These are phyloP conservation scores for Peniophora sp. DNA, from an alignment of 1,284 basidiomycete genomes.

Conservation along the genomic window DNA sequence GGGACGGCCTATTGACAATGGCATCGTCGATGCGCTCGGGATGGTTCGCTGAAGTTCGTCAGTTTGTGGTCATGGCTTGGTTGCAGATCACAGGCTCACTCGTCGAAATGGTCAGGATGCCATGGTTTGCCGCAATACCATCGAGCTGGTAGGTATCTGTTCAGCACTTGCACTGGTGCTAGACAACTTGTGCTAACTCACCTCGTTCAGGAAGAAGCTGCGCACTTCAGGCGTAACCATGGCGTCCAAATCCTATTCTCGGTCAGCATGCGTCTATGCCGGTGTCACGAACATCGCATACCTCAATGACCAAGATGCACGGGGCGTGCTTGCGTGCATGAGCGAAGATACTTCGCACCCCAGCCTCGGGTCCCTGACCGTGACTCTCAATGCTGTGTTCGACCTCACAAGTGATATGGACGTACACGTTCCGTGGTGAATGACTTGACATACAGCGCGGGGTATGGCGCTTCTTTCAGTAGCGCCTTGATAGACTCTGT, in stretches of 20 bases:
- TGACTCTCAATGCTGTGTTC: too few relatives aligned
- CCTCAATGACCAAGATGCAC: conserved; percentile 35
- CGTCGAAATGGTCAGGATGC: conserved; percentile 30
- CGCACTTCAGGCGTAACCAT: conserved; percentile 29
- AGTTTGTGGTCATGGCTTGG: too few relatives aligned
- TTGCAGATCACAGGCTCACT: conserved; percentile 8
- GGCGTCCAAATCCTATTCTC: conserved; percentile 30
- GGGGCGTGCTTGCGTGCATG: conserved; percentile 26
- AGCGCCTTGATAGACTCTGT: conserved; percentile 21
- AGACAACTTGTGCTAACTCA: too few relatives aligned
- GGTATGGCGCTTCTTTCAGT: conserved; percentile 16
- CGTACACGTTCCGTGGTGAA: conserved; percentile 18
- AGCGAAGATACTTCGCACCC: conserved; percentile 23
- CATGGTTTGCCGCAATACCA: conserved; percentile 21
- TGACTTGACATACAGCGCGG: conserved; percentile 34
- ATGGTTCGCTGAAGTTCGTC: conserved; percentile 26
- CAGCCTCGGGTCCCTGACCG: conserved; percentile 23
- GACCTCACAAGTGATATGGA: too few relatives aligned
- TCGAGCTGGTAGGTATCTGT: too few relatives aligned
- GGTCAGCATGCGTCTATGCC: background rate
- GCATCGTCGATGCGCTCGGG: conserved; percentile 38
- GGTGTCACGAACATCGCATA: background rate
- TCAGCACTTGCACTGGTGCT: too few relatives aligned
- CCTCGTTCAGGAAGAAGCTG: conserved; percentile 40
- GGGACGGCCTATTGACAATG: conserved; percentile 35